Evolutionary conservation across 495 filamentous ascomycete genomes (phyloP).

Genomic region (Poronia punctata): DNA sequence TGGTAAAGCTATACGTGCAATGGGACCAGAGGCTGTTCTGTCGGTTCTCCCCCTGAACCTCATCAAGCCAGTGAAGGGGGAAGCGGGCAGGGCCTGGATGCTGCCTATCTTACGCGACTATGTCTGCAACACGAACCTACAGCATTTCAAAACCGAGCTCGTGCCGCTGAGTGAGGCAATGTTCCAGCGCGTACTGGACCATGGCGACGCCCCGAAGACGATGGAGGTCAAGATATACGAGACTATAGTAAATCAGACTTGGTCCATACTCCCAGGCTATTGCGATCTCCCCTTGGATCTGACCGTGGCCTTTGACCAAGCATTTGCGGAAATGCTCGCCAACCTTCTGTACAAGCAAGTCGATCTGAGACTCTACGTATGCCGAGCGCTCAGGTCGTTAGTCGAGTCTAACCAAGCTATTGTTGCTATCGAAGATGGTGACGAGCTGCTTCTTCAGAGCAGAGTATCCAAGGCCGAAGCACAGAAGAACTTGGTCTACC

Average conservation of each 20-base stretch:
- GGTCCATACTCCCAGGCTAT: constrained; percentile 91
- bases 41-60: constrained; percentile 80
- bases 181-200: constrained; percentile 80
- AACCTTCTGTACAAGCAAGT: constrained; percentile 90
- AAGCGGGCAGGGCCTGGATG: constrained; percentile 89
- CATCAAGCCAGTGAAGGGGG: constrained; percentile 60
- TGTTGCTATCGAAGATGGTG: constrained; percentile 50
- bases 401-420: constrained; percentile 88
- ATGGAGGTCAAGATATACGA: constrained; percentile 97
- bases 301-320: constrained; percentile 67
- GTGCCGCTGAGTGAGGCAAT: constrained; percentile 83
- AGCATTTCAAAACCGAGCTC: constrained; percentile 77
- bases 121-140: constrained; percentile 74
- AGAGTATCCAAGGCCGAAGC: constrained; percentile 70
- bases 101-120: constrained; percentile 81
- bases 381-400: constrained; percentile 72
- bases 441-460: constrained; percentile 62
- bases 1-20: constrained; percentile 73
- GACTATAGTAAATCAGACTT: constrained; percentile 90
- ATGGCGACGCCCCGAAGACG: constrained; percentile 70
- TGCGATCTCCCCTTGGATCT: constrained; percentile 86
- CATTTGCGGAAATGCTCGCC: constrained; percentile 84
- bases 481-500: constrained; percentile 66
- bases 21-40: constrained; percentile 80
- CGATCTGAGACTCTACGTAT: constrained; percentile 78